Percentiles rank a stretch among this genome's conserved stretches.
Conservation (phyloP, 75 land plant species). For the Pseudotsuga menziesii region DNA sequence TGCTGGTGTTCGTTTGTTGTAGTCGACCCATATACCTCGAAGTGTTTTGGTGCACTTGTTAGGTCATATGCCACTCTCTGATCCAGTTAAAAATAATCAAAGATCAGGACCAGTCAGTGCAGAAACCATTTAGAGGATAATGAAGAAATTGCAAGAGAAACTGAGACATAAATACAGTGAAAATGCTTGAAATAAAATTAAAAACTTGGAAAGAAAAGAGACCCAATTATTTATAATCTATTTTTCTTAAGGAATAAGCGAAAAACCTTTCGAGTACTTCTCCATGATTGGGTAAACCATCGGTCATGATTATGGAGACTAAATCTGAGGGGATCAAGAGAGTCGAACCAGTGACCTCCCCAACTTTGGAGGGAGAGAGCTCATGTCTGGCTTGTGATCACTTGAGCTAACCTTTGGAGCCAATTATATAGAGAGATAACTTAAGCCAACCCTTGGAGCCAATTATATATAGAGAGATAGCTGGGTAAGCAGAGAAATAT, state of each 20-base stretch:
- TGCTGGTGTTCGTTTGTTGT: conserved; percentile 21
- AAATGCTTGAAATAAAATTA: background rate
- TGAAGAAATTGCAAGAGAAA: too few relatives aligned
- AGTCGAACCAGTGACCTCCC: too few relatives aligned
- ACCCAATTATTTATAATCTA: background rate
- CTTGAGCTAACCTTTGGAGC: too few relatives aligned
- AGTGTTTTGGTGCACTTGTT: conserved; percentile 82
- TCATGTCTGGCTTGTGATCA: too few relatives aligned
- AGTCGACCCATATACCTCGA: conserved; percentile 65
- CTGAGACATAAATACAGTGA: background rate
- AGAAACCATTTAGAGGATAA: background rate
- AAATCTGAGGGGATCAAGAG: background rate
- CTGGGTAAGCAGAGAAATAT: background rate
- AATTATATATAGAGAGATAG: background rate
- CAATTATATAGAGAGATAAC: background rate
- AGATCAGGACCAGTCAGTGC: background rate
- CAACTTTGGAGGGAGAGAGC: too few relatives aligned
- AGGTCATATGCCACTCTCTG: conserved; percentile 87
- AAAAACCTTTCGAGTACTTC: too few relatives aligned
- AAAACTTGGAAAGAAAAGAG: background rate
- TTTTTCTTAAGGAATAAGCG: background rate
- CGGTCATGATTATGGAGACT: background rate
- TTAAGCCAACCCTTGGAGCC: background rate
- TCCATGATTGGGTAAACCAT: too few relatives aligned
- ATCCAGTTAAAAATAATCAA: conserved; percentile 3